Evolutionary conservation across 805 yeast species (phyloP).

Genomic region (Lipomyces chichibuensis): DNA sequence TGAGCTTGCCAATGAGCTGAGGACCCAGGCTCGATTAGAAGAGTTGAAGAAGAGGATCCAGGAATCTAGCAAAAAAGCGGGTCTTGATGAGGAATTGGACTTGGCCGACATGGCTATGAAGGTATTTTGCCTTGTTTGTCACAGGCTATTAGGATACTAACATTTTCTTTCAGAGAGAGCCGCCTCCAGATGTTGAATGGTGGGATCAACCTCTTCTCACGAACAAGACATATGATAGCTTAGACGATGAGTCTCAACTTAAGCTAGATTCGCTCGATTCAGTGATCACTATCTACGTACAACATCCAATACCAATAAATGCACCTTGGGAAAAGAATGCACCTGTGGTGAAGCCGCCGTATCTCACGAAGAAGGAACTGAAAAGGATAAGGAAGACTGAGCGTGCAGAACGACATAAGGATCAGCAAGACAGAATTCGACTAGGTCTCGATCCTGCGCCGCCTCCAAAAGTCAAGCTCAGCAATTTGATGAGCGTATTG

Average conservation of each 20-base stretch:
- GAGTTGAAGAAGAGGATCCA: slow-evolving; percentile 45
- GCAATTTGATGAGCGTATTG: slow-evolving; percentile 81
- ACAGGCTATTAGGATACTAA: background rate
- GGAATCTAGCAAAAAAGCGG: slow-evolving; percentile 45
- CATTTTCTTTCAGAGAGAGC: slow-evolving; percentile 25
- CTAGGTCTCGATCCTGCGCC: slow-evolving; percentile 87
- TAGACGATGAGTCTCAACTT: slow-evolving; percentile 35
- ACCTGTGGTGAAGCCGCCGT: slow-evolving; percentile 52
- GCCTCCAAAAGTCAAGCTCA: slow-evolving; percentile 80
- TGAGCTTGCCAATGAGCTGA: slow-evolving; percentile 54
- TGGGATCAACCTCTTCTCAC: slow-evolving; percentile 74
- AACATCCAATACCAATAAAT: slow-evolving; percentile 73
- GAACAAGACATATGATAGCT: slow-evolving; percentile 44
- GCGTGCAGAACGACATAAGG: slow-evolving; percentile 64
- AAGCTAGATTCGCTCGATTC: slow-evolving; percentile 45
- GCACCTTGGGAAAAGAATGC: slow-evolving; percentile 60
- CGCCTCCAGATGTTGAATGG: slow-evolving; percentile 79
- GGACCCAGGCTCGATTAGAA: slow-evolving; percentile 48
- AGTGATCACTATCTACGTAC: slow-evolving; percentile 71
- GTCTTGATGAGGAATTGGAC: slow-evolving; percentile 55
- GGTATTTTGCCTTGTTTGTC: slow-evolving; percentile 28
- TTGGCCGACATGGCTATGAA: slow-evolving; percentile 61
- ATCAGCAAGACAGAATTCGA: slow-evolving; percentile 73
- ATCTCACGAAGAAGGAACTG: slow-evolving; percentile 74
- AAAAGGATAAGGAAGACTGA: slow-evolving; percentile 72